Percentiles rank a stretch among this genome's conserved stretches.
phyloP scores from a whole-genome alignment of 805 yeast species.

The Saitoella complicata region DNA sequence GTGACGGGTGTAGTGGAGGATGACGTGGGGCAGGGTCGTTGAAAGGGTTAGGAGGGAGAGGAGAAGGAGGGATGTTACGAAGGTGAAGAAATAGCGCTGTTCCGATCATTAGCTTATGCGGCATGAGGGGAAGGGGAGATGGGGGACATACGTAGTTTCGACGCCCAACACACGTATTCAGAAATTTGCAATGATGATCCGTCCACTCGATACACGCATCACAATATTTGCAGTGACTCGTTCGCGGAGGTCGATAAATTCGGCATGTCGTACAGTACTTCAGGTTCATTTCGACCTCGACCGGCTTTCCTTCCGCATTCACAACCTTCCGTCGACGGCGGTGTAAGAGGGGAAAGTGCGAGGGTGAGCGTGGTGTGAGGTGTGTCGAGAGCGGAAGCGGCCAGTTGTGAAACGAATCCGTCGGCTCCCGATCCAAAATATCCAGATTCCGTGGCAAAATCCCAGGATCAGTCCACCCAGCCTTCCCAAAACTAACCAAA shows the following conservation, averaged over 20 bases:
- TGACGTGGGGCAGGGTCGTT: too few relatives aligned
- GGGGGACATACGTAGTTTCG: not conserved
- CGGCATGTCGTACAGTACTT: conserved; percentile 1
- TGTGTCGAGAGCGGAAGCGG: too few relatives aligned
- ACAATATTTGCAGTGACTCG: conserved; percentile 2
- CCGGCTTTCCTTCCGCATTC: too few relatives aligned
- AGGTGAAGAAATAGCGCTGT: too few relatives aligned
- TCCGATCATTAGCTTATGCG: too few relatives aligned
- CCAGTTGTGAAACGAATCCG: not conserved
- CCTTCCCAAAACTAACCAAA: not conserved
- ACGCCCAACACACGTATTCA: conserved; percentile 1
- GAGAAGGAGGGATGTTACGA: too few relatives aligned
- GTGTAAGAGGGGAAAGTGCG: too few relatives aligned
- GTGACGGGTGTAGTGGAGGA: too few relatives aligned
- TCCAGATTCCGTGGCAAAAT: conserved; percentile 1
- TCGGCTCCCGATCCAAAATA: not conserved
- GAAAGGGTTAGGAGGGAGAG: too few relatives aligned
- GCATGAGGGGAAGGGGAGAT: too few relatives aligned
- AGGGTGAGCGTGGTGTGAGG: too few relatives aligned
- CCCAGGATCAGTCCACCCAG: conserved; percentile 1
- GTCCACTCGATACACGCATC: conserved; percentile 2
- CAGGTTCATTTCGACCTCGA: not conserved
- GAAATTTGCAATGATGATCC: conserved; percentile 1
- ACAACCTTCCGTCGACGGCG: too few relatives aligned
- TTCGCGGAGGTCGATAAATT: conserved; percentile 1